These are phyloP conservation scores for Cordyceps militaris DNA, from an alignment of 2,329 filamentous ascomycete genomes.

Conservation along the genomic window DNA sequence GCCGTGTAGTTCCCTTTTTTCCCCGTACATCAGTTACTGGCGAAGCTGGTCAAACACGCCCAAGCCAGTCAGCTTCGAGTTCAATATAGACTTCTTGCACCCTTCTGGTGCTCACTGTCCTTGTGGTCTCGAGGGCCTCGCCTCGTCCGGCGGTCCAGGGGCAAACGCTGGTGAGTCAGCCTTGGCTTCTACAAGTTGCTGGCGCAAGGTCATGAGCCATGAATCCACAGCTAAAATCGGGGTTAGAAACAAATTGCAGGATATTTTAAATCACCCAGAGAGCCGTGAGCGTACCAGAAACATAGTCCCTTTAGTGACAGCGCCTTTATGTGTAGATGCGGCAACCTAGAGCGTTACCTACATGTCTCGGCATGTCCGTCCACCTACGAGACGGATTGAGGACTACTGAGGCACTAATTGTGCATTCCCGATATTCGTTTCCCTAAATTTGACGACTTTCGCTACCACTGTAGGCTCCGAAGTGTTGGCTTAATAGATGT, in stretches of 20 bases:
- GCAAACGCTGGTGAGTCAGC: neutral
- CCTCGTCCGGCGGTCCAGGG: neutral
- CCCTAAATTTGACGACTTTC: too few relatives aligned
- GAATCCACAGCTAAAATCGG: neutral
- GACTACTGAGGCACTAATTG: too few relatives aligned
- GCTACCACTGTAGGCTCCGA: too few relatives aligned
- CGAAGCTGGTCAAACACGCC: neutral
- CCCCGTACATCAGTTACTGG: neutral
- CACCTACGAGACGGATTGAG: too few relatives aligned
- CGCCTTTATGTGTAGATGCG: constrained; percentile 18
- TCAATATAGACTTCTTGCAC: neutral
- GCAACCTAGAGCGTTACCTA: too few relatives aligned
- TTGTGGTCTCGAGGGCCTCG: neutral
- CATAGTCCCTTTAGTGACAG: constrained; percentile 22
- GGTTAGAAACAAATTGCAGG: neutral
- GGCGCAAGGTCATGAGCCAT: neutral
- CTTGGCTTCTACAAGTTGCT: neutral
- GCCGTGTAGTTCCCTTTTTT: too few relatives aligned
- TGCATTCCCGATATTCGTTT: too few relatives aligned
- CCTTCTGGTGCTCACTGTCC: neutral
- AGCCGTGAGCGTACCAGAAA: neutral
- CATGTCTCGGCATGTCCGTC: too few relatives aligned
- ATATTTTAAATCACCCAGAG: neutral
- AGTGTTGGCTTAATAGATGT: constrained; percentile 39
- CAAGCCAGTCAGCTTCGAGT: neutral